phyloP scores from a whole-genome alignment of 768 basidiomycete genomes.

The Termitomyces eurrhizus region DNA sequence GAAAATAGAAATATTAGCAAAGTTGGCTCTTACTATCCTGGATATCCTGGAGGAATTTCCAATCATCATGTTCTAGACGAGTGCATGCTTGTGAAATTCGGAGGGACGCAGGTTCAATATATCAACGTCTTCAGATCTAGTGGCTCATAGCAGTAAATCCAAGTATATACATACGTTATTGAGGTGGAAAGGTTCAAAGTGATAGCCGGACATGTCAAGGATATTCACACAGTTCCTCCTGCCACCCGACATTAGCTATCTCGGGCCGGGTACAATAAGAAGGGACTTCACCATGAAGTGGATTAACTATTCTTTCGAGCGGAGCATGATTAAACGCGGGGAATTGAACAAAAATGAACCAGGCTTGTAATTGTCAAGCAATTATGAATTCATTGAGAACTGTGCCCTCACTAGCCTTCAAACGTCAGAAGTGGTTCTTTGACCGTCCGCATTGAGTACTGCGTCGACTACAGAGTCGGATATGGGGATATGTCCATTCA shows the following conservation, averaged over 20 bases:
- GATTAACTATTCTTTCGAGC: conserved; percentile 46
- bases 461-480: conserved; percentile 49
- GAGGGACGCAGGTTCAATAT: background rate
- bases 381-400: conserved; percentile 42
- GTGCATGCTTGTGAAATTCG: background rate
- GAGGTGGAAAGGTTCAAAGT: conserved; percentile 55
- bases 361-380: conserved; percentile 47
- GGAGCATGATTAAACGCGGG: conserved; percentile 45
- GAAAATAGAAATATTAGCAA: conserved; percentile 13
- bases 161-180: conserved; percentile 46
- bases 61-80: background rate
- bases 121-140: background rate
- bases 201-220: conserved; percentile 61
- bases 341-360: conserved; percentile 16
- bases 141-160: background rate
- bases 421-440: conserved; percentile 26
- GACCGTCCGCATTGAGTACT: conserved; percentile 30
- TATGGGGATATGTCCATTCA: conserved; percentile 47
- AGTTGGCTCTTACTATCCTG: background rate
- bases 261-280: conserved; percentile 37
- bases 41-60: background rate
- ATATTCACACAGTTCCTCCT: conserved; percentile 34
- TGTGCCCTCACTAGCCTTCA: conserved; percentile 38
- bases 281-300: conserved; percentile 34
- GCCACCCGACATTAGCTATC: conserved; percentile 42